A percentile compares a stretch with the other conserved stretches of the same genome.
Evolutionary conservation across 352 stramenopile species (phyloP).

Genomic region (Phytophthora pisi): DNA sequence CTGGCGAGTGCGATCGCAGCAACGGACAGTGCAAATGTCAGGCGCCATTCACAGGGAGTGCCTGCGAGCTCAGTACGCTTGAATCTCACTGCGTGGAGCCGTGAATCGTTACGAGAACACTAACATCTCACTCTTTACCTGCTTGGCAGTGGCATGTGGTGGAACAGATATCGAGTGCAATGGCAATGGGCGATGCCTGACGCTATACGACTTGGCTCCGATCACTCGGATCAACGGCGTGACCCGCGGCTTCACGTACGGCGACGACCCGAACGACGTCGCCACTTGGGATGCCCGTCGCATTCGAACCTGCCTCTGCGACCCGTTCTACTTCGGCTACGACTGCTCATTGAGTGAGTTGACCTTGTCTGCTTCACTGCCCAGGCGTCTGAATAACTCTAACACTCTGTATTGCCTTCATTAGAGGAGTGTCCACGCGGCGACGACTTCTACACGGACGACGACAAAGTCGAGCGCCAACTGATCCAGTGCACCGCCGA

Average conservation of each 20-base stretch:
- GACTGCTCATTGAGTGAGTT: slow-evolving; percentile 70
- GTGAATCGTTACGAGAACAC: neutral
- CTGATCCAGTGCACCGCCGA: slow-evolving; percentile 67
- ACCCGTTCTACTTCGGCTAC: slow-evolving; percentile 61
- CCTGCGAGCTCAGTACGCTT: slow-evolving; percentile 72
- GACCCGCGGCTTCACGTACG: slow-evolving; percentile 60
- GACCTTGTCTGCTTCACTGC: too few species aligned
- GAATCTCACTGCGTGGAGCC: too few species aligned
- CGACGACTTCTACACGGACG: slow-evolving; percentile 70
- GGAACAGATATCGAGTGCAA: slow-evolving; percentile 58
- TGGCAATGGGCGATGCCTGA: slow-evolving; percentile 78
- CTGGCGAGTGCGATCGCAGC: slow-evolving; percentile 71
- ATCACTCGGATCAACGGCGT: slow-evolving; percentile 62
- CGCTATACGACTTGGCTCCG: slow-evolving; percentile 64
- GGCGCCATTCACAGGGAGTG: slow-evolving; percentile 64
- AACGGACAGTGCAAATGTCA: slow-evolving; percentile 75
- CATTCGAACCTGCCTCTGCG: slow-evolving; percentile 73
- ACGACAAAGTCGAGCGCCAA: slow-evolving; percentile 65
- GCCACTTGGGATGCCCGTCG: slow-evolving; percentile 75
- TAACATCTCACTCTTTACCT: slow-evolving; percentile 4
- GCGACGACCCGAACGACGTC: slow-evolving; percentile 68
- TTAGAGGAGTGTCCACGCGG: slow-evolving; percentile 71
- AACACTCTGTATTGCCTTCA: neutral
- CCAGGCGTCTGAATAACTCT: neutral
- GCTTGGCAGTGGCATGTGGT: slow-evolving; percentile 56